phyloP scores from a whole-genome alignment of 495 filamentous ascomycete species.

The Articulospora tetracladia region DNA sequence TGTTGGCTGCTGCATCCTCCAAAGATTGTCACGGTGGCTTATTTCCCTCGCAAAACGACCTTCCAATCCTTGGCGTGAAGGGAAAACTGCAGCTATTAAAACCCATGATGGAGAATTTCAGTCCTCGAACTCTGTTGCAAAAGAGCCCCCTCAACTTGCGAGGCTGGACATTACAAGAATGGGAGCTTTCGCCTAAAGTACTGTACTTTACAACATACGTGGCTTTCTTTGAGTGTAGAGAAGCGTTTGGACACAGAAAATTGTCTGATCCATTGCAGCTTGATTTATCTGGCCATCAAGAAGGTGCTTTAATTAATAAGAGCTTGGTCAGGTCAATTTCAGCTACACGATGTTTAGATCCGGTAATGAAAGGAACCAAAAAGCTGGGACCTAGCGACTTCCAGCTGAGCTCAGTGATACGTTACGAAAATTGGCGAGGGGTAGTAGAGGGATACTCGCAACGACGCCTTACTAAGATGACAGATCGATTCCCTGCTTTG shows the following conservation, averaged over 20 bases:
- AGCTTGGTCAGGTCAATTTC: not conserved
- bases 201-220: conserved; percentile 17
- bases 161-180: conserved; percentile 24
- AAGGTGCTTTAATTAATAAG: not conserved
- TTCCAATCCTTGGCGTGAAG: not conserved
- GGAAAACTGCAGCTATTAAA: not conserved
- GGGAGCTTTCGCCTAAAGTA: conserved; percentile 13
- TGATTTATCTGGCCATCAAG: not conserved
- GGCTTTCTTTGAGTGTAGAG: conserved; percentile 21
- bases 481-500: conserved; percentile 11
- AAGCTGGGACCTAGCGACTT: not conserved
- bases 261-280: not conserved
- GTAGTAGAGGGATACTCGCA: conserved; percentile 11
- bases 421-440: conserved; percentile 1
- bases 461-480: not conserved
- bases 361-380: not conserved
- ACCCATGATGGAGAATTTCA: not conserved
- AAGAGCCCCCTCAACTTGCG: not conserved
- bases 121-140: not conserved
- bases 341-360: conserved; percentile 4
- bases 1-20: conserved; percentile 5
- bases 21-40: conserved; percentile 9
- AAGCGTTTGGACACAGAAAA: not conserved
- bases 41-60: not conserved
- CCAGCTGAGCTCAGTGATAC: not conserved